phyloP scores from a whole-genome alignment of 1,284 basidiomycete species.

The Trametes versicolor region DNA sequence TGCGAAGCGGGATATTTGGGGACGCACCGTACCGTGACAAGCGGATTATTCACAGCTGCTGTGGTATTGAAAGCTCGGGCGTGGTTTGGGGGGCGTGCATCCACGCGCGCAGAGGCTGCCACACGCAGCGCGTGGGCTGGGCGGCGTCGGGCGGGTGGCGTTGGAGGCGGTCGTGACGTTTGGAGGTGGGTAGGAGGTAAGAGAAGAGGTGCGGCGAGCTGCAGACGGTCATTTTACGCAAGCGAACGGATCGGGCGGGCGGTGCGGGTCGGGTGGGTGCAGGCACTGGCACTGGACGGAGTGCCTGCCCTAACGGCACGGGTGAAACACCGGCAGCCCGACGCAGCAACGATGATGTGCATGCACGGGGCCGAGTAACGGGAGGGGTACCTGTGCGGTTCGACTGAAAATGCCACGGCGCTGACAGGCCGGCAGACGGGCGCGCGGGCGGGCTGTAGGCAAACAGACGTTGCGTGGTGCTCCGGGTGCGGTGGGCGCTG shows the following conservation, averaged over 20 bases:
- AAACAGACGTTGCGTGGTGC: not conserved
- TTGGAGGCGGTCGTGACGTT: too few species aligned
- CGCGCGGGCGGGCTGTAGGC: not conserved
- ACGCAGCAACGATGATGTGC: not conserved
- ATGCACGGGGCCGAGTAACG: not conserved
- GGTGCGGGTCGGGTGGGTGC: not conserved
- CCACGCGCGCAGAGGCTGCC: not conserved
- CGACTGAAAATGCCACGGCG: not conserved
- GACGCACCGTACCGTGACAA: not conserved
- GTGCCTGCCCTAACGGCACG: conserved; percentile 6
- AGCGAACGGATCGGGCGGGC: not conserved
- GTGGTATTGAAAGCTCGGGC: not conserved
- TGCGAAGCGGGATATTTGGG: not conserved
- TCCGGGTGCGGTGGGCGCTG: not conserved
- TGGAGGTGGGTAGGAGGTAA: not conserved
- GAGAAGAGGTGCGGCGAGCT: not conserved
- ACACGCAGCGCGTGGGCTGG: not conserved
- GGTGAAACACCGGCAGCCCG: not conserved
- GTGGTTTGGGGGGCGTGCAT: not conserved
- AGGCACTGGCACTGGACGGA: not conserved
- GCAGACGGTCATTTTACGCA: not conserved
- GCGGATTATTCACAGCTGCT: not conserved
- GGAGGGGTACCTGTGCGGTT: not conserved
- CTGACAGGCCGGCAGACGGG: not conserved
- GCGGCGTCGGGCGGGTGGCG: too few species aligned